Base-by-base conservation (phyloP, 371 early-diverging fungal genomes). In the Furculomyces boomerangus region DNA sequence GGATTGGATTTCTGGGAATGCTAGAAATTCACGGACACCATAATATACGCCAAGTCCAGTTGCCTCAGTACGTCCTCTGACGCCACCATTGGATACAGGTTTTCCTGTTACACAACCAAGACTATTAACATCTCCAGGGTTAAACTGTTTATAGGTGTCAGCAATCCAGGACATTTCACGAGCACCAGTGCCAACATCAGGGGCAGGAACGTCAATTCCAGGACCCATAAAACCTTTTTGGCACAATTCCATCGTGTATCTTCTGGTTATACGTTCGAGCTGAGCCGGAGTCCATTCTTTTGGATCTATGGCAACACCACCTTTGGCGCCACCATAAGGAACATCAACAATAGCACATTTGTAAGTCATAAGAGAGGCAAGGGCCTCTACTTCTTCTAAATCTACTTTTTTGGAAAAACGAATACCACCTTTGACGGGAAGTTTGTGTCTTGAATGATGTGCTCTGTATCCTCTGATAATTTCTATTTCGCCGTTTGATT, bases 341-440 rank as follows among this genome's bases (percentile, higher is more conserved):
- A 90, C 90, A 69, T 90, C 89, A 27, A 90, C 88, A 30, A 89
- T 84, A 41, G 90, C 90, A 69, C 88, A 88, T 72, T 90, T 90
- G 73, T 78, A 90, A 25, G 90, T 89, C 90, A 90, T 90, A 57
- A 71, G 70, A 10, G 70, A 63, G 0, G 75, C 73, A 5, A 76
- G 65, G 1, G 77, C 75, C 68, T 84, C 83, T 25, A 90, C 90
- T 66, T 90, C 90, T 59, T 90, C 79, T 39, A 87, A 65, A 62
- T 87, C 85, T 20, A 88, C 89, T 57, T 82, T 82, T 29, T 79
- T 74, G 37, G 83, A 79, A 65, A 76, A 87, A 48, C 86, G 82
- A 56, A 86, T 87, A 58, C 89, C 89, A 58, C 87, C 88, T 71
- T 90, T 88, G 58, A 83, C 83, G 18, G 89, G 89, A 45, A 86